Conservation (phyloP, 1,139 yeast genomes). For the Yamadazyma atmosphaerica region DNA sequence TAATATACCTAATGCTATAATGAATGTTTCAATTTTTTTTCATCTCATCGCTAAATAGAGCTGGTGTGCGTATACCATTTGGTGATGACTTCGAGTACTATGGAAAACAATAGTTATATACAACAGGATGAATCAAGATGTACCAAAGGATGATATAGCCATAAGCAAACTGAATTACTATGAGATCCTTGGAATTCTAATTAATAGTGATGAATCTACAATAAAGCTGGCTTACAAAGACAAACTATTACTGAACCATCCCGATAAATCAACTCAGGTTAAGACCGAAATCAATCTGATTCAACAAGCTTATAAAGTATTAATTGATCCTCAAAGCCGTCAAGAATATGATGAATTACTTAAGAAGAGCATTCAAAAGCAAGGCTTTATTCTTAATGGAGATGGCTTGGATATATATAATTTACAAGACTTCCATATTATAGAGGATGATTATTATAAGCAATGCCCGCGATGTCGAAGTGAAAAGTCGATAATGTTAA, state of each 20-base stretch:
- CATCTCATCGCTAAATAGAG: constrained; percentile 7
- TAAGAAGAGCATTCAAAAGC: constrained; percentile 35
- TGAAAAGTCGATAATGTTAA: constrained; percentile 52
- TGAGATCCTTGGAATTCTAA: constrained; percentile 51
- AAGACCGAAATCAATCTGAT: constrained; percentile 37
- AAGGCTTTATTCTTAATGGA: constrained; percentile 55
- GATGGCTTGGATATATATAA: constrained; percentile 69
- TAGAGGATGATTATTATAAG: constrained; percentile 36
- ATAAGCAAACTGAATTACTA: constrained; percentile 29
- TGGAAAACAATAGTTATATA: neutral
- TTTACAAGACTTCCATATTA: constrained; percentile 56
- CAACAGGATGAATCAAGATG: neutral
- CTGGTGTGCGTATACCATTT: neutral
- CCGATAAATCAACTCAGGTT: constrained; percentile 54
- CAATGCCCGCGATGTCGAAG: constrained; percentile 77
- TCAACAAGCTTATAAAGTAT: constrained; percentile 59
- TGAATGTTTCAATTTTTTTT: constrained; percentile 15
- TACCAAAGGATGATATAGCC: neutral
- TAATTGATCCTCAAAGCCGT: constrained; percentile 42
- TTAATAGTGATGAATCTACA: constrained; percentile 35
- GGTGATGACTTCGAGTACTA: neutral
- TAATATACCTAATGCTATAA: constrained; percentile 25
- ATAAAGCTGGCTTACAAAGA: constrained; percentile 63
- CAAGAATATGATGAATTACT: constrained; percentile 50
- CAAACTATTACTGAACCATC: constrained; percentile 65